Base-by-base conservation (phyloP, 495 filamentous ascomycete species). In the Collariella sp. region DNA sequence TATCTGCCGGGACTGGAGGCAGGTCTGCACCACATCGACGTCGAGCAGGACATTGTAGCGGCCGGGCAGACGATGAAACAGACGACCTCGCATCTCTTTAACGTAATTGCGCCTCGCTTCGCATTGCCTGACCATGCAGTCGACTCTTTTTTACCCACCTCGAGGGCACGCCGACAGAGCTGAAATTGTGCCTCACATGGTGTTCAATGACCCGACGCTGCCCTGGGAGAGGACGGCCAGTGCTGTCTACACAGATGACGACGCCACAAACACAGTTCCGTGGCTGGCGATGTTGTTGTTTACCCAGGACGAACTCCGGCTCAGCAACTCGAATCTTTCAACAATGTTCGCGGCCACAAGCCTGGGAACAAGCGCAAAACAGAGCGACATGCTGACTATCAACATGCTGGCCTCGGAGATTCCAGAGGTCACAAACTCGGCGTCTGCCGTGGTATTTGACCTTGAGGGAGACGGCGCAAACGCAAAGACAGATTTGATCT, bases 121-220 rank as follows among this genome's bases (percentile, higher is more conserved):
- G 22, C 31, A 1, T 49, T 77, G 0, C 58, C 59, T 0, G 46
- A 53, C 0, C 58, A 61, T 0, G n/a, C 53, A n/a, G 55, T 78
- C 13, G 33, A 78, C 56, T 62, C 51, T n/a, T 1, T 15, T 47
- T 5, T 79, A 78, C 58, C 78, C 78, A 0, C 68, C 71, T 0
- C 53, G 61, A 2, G 78, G 74, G 11, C 60, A 70, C 29, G 24
- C 47, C 5, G 78, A 72, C 19, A 41, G 56, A 5, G 54, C 43
- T 5, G 24, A 59, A 19, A 70, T 70, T 1, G 61, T 79, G 6
- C 76, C 77, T 0, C 78, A 81, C 53, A 58, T 80, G 0, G 72
- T 79, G 0, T 60, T 80, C 23, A 74, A 61, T n/a, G 74, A 79
- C 50, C 67, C 72, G 0, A 66, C 73, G 36, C 42, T 78, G 1